Conservation (phyloP, 192 early-diverging fungal genomes). For the Gamsiella multidivaricata region DNA sequence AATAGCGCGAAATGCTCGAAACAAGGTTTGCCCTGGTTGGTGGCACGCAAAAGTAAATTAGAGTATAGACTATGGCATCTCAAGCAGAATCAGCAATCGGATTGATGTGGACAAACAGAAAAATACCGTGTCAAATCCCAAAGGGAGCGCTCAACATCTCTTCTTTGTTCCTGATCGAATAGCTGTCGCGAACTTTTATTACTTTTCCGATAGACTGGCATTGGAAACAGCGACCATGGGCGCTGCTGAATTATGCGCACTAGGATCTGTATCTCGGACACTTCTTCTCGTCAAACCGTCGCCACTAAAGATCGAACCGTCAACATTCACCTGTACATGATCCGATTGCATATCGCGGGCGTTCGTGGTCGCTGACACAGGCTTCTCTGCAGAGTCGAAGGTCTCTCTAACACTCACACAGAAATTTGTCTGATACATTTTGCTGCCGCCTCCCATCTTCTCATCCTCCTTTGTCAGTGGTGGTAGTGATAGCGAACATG, state of each 20-base stretch:
- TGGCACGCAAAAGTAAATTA: no score
- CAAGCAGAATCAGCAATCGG: no score
- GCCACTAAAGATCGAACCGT: not conserved
- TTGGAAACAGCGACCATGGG: not conserved
- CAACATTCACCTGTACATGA: slow-evolving; percentile 25
- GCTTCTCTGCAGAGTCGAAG: not conserved
- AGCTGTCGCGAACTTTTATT: not conserved
- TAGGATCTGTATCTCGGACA: not conserved
- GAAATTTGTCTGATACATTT: slow-evolving; percentile 12
- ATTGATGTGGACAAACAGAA: no score
- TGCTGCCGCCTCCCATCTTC: slow-evolving; percentile 44
- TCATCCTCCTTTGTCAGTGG: slow-evolving; percentile 41
- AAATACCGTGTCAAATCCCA: no score
- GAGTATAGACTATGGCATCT: no score
- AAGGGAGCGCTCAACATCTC: no score
- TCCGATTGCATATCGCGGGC: not conserved
- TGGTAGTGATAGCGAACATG: not conserved
- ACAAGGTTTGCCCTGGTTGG: no score
- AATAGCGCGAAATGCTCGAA: no score
- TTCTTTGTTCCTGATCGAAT: no score
- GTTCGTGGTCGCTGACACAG: not conserved
- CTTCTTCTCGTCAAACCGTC: slow-evolving; percentile 6
- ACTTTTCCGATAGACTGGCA: not conserved
- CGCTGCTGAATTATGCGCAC: not conserved
- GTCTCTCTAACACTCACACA: not conserved